A percentile compares a stretch with the other conserved stretches of the same genome.
These are phyloP conservation scores for Fabrea salina DNA, from an alignment of 169 alveolate genomes.

Conservation along the genomic window DNA sequence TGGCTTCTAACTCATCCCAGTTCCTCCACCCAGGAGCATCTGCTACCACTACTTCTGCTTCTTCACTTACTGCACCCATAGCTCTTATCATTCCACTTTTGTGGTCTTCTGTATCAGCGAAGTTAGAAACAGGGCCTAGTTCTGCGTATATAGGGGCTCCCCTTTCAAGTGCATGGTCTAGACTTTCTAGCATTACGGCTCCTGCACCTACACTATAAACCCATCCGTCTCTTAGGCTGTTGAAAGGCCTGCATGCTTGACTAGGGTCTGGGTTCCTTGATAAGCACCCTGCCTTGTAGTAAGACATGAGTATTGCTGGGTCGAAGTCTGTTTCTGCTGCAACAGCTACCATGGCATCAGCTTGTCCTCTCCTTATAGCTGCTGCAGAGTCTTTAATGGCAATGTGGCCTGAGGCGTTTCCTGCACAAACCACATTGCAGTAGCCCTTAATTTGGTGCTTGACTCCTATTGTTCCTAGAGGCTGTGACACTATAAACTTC, in stretches of 20 bases:
- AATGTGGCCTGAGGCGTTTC: constrained; percentile 81
- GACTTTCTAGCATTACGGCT: constrained; percentile 77
- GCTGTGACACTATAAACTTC: constrained; percentile 2
- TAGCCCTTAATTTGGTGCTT: background rate
- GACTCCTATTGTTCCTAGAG: constrained; percentile 7
- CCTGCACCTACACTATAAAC: constrained; percentile 90
- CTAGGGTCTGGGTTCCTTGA: constrained; percentile 74
- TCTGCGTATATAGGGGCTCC: constrained; percentile 86
- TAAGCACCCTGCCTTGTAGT: constrained; percentile 76
- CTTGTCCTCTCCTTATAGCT: constrained; percentile 69
- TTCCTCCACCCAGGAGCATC: constrained; percentile 21
- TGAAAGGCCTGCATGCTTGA: constrained; percentile 86
- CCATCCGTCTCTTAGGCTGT: constrained; percentile 84
- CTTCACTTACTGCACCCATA: background rate
- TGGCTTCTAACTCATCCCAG: background rate
- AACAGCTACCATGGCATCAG: constrained; percentile 82
- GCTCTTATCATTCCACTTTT: background rate
- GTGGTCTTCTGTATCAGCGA: background rate
- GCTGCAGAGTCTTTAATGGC: constrained; percentile 81
- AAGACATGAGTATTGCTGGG: constrained; percentile 72
- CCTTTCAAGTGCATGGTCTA: constrained; percentile 84
- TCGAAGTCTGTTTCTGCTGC: constrained; percentile 82
- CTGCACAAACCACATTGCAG: constrained; percentile 38
- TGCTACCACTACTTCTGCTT: background rate
- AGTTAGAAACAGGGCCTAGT: constrained; percentile 57